A percentile compares a stretch with the other conserved stretches of the same genome.
These are phyloP conservation scores for Solanum etuberosum DNA, from an alignment of 257 asterid genomes.

Conservation along the genomic window DNA sequence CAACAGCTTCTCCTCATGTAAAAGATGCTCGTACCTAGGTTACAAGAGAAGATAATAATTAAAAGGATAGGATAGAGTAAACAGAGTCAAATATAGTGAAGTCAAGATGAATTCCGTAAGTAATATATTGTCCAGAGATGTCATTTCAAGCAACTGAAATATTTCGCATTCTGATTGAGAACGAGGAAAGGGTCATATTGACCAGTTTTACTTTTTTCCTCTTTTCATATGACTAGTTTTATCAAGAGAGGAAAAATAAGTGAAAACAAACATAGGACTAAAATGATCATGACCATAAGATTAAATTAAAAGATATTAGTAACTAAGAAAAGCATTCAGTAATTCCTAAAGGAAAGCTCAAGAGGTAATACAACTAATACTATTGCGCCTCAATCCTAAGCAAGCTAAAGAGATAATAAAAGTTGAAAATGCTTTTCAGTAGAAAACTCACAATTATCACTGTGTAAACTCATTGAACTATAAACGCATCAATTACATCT, in stretches of 20 bases:
- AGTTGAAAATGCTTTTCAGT: background rate
- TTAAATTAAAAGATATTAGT: background rate
- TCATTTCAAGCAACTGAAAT: background rate
- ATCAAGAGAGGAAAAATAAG: background rate
- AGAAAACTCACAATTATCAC: background rate
- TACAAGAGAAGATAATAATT: background rate
- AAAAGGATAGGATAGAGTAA: background rate
- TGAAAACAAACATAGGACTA: background rate
- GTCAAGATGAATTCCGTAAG: background rate
- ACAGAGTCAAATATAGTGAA: background rate
- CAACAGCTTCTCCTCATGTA: constrained; percentile 79
- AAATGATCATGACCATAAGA: background rate
- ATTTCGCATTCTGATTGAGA: background rate
- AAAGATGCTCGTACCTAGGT: constrained; percentile 68
- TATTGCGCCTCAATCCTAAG: background rate
- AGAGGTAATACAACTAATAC: background rate
- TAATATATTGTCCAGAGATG: background rate
- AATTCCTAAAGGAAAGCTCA: background rate
- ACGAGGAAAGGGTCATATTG: background rate
- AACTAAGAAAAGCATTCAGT: background rate
- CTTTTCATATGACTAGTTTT: background rate
- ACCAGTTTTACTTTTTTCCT: background rate
- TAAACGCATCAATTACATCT: background rate
- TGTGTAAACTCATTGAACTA: background rate
- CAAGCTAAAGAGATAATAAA: background rate